A percentile compares a stretch with the other conserved stretches of the same genome.
Conservation (phyloP, 257 asterid genomes). For the Solanum raphanifolium region DNA sequence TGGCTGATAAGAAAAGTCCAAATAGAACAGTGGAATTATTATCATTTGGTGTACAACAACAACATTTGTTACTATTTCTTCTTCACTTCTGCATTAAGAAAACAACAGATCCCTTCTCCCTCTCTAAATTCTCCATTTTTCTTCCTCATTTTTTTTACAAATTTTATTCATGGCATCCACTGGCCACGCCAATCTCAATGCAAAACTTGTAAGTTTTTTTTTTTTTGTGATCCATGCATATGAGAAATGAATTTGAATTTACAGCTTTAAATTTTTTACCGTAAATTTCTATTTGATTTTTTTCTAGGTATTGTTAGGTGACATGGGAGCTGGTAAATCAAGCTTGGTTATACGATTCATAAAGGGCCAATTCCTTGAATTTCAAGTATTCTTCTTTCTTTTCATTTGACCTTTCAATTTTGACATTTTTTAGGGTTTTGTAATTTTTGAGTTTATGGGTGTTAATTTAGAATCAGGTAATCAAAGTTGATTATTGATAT, state of each 20-base stretch:
- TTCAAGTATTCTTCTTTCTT: conserved; percentile 39
- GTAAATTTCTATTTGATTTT: not conserved
- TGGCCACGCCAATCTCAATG: conserved; percentile 66
- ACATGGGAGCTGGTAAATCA: conserved; percentile 96
- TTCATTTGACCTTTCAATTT: not conserved
- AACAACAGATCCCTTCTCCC: not conserved
- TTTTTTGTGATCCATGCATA: not conserved
- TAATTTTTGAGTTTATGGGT: not conserved
- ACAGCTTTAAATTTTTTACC: not conserved
- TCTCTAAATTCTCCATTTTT: not conserved
- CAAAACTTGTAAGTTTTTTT: conserved; percentile 52
- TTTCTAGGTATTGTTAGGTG: conserved; percentile 72
- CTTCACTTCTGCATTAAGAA: not conserved
- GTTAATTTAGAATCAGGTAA: not conserved
- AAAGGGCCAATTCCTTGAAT: conserved; percentile 88
- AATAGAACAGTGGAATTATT: not conserved
- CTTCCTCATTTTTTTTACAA: not conserved
- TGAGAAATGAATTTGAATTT: not conserved
- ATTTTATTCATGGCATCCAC: conserved; percentile 28
- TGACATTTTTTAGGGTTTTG: not conserved
- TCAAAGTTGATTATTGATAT: not conserved
- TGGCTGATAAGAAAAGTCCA: not conserved
- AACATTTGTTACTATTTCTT: not conserved
- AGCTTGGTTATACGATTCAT: conserved; percentile 87
- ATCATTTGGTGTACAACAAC: not conserved